These are phyloP conservation scores for Graphilbum ipis-grandicollis DNA, from an alignment of 2,329 filamentous ascomycete genomes.

Conservation along the genomic window DNA sequence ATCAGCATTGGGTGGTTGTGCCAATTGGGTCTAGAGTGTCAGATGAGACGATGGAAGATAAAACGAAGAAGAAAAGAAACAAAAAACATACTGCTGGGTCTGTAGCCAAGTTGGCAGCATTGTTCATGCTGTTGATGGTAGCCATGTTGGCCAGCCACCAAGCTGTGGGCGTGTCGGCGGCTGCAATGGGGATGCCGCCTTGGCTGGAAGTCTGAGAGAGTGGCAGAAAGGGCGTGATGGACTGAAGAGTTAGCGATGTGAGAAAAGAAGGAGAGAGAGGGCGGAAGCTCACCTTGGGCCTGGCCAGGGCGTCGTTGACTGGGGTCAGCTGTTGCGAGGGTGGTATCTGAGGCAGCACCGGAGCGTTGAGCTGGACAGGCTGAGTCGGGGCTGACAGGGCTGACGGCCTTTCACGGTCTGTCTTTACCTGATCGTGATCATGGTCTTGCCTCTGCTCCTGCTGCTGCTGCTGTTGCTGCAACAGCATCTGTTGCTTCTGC, in stretches of 20 bases:
- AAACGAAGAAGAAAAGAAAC: not conserved
- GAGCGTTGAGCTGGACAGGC: too few species aligned
- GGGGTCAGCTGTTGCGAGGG: not conserved
- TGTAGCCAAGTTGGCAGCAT: slow-evolving; percentile 5
- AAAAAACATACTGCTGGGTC: slow-evolving; percentile 3
- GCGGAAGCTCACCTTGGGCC: slow-evolving; percentile 8
- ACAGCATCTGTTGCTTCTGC: not conserved
- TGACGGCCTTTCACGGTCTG: too few species aligned
- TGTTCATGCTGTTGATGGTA: slow-evolving; percentile 8
- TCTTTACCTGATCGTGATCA: not conserved
- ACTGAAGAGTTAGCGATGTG: slow-evolving; percentile 1
- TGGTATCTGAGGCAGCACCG: not conserved
- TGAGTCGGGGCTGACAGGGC: too few species aligned
- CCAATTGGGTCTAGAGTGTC: slow-evolving; percentile 2
- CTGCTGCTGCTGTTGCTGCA: not conserved
- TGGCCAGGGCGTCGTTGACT: slow-evolving; percentile 8
- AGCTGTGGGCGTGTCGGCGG: slow-evolving; percentile 5
- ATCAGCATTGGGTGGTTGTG: slow-evolving; percentile 4
- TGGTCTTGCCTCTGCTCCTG: not conserved
- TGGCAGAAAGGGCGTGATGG: slow-evolving; percentile 7
- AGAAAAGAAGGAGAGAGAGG: not conserved
- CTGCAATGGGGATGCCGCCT: not conserved
- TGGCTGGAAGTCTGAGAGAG: slow-evolving; percentile 5
- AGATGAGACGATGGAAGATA: not conserved
- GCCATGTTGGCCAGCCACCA: slow-evolving; percentile 13